phyloP scores from a whole-genome alignment of 352 stramenopile species.

The Phytophthora pistaciae region DNA sequence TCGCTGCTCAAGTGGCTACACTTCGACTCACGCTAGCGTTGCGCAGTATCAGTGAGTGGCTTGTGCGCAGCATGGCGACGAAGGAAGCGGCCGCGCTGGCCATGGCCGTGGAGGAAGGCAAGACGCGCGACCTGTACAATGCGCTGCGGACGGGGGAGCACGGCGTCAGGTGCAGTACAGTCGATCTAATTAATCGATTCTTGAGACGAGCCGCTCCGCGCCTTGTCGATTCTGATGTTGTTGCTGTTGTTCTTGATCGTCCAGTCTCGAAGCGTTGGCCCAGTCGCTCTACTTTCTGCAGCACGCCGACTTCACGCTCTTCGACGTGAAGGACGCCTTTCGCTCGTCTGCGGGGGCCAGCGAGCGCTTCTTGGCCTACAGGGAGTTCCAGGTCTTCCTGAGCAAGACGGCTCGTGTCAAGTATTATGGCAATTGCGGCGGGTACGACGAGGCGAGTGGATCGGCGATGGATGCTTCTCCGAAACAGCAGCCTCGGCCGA shows the following conservation, averaged over 20 bases:
- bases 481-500: conserved; percentile 11
- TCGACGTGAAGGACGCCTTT: conserved; percentile 74
- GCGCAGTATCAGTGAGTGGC: background rate
- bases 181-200: conserved; percentile 3
- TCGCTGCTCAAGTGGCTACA: conserved; percentile 17
- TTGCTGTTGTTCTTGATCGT: background rate
- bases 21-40: background rate
- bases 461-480: background rate
- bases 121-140: conserved; percentile 61
- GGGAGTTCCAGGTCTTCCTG: conserved; percentile 69
- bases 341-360: conserved; percentile 57
- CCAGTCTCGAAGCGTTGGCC: conserved; percentile 53
- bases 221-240: conserved; percentile 5
- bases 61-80: conserved; percentile 17
- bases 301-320: conserved; percentile 65
- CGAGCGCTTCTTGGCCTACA: conserved; percentile 59
- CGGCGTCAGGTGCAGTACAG: conserved; percentile 50
- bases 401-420: conserved; percentile 49
- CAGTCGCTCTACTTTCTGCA: conserved; percentile 73
- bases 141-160: conserved; percentile 56
- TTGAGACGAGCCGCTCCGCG: conserved; percentile 5
- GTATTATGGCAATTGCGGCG: conserved; percentile 22
- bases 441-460: background rate
- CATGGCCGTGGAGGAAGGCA: conserved; percentile 41
- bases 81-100: conserved; percentile 24